These are phyloP conservation scores for Onygenales sp. DNA, from an alignment of 2,329 filamentous ascomycete species.

Conservation along the genomic window DNA sequence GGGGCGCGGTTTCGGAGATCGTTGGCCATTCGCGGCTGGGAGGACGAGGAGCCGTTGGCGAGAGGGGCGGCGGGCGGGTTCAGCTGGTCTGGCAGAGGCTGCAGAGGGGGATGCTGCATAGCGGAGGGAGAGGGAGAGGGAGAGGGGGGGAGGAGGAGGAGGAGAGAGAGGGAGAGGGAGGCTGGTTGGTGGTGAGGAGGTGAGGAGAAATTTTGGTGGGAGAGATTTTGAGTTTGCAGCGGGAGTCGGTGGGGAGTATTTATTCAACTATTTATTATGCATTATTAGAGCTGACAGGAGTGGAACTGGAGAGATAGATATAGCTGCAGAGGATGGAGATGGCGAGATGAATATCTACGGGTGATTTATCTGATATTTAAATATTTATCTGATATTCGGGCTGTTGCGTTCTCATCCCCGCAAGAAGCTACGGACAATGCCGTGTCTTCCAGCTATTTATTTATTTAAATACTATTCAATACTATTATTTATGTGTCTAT, in stretches of 20 bases:
- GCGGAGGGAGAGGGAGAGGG: neutral
- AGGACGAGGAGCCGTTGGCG: slow-evolving; percentile 8
- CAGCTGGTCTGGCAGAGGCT: neutral
- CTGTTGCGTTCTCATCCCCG: too few relatives aligned
- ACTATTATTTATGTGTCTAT: too few relatives aligned
- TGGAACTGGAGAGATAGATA: too few relatives aligned
- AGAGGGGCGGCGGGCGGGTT: neutral
- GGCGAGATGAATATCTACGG: too few relatives aligned
- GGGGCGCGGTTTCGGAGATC: slow-evolving; percentile 34
- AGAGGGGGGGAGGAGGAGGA: neutral
- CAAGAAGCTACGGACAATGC: too few relatives aligned
- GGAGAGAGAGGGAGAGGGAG: neutral
- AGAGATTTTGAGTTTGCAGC: neutral
- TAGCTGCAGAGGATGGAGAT: too few relatives aligned
- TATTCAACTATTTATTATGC: neutral
- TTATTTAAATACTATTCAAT: too few relatives aligned
- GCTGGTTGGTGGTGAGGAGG: neutral
- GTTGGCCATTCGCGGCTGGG: slow-evolving; percentile 20
- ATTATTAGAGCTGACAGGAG: neutral
- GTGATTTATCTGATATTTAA: too few relatives aligned
- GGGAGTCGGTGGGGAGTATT: neutral
- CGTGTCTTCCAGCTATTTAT: too few relatives aligned
- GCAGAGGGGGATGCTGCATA: slow-evolving; percentile 4
- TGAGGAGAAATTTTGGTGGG: neutral
- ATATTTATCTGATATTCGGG: too few relatives aligned